A percentile compares a stretch with the other conserved stretches of the same genome.
Evolutionary conservation across 495 filamentous ascomycete genomes (phyloP).

Genomic region (Trichoderma reesei): DNA sequence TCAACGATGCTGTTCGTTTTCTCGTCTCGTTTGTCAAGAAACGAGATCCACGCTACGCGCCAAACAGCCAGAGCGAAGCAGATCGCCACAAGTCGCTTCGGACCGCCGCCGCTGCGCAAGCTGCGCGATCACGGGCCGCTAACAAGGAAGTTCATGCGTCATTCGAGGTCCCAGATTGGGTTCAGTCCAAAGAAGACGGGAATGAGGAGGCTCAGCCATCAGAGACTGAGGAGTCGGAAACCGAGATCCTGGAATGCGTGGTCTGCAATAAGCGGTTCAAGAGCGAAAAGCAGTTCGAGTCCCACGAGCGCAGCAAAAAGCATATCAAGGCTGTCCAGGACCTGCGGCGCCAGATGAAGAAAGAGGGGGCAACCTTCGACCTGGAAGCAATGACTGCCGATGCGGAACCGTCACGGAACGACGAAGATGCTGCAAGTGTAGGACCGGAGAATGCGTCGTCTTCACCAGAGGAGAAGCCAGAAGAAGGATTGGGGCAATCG

Average conservation of each 20-base stretch:
- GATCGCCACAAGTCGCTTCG: conserved; percentile 72
- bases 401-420: conserved; percentile 10
- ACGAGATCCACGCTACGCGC: conserved; percentile 75
- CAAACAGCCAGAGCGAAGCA: conserved; percentile 56
- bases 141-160: conserved; percentile 60
- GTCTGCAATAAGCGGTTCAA: conserved; percentile 90
- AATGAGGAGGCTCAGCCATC: conserved; percentile 31
- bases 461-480: neutral
- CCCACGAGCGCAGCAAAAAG: conserved; percentile 96
- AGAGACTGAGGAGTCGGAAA: conserved; percentile 42
- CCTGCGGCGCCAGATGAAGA: conserved; percentile 70
- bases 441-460: neutral
- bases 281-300: conserved; percentile 80
- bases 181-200: conserved; percentile 42
- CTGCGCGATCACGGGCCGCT: conserved; percentile 71
- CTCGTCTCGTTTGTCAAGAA: conserved; percentile 89
- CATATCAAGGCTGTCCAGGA: conserved; percentile 77
- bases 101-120: conserved; percentile 72
- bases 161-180: conserved; percentile 70
- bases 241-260: conserved; percentile 74
- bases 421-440: neutral
- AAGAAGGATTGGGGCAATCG: neutral
- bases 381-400: conserved; percentile 27
- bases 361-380: conserved; percentile 55
- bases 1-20: conserved; percentile 83